phyloP scores from a whole-genome alignment of 192 early-diverging fungal species.

The Podila epicladia region DNA sequence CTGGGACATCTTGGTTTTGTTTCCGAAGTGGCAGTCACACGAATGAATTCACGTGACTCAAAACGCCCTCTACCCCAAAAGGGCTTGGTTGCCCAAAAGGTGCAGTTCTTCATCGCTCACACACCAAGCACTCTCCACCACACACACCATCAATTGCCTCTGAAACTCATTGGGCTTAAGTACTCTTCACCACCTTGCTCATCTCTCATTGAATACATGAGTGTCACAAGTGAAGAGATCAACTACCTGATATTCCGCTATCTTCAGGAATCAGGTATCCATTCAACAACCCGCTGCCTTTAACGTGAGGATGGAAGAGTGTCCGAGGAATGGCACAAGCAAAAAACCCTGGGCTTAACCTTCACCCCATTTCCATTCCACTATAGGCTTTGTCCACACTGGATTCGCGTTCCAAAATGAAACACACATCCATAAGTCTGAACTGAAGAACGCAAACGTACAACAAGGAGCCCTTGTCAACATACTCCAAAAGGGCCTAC shows the following conservation, averaged over 20 bases:
- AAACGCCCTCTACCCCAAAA: not conserved
- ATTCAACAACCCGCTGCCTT: not conserved
- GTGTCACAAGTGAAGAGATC: constrained; percentile 85
- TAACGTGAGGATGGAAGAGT: not conserved
- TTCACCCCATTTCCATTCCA: not conserved
- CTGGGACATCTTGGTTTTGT: no score
- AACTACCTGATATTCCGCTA: constrained; percentile 91
- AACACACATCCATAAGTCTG: constrained; percentile 74
- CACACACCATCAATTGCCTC: not conserved
- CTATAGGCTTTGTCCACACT: constrained; percentile 84
- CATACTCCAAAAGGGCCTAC: constrained; percentile 91
- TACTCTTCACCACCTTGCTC: constrained; percentile 9
- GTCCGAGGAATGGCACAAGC: no score
- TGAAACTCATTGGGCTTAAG: not conserved
- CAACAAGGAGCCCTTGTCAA: constrained; percentile 85
- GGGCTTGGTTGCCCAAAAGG: no score
- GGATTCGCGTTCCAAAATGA: constrained; percentile 90
- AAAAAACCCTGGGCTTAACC: not conserved
- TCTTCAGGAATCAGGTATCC: constrained; percentile 82
- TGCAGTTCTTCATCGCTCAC: no score
- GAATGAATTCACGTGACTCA: not conserved
- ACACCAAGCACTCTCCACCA: not conserved
- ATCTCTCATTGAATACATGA: constrained; percentile 56
- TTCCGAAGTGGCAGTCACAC: no score
- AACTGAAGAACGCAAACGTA: constrained; percentile 69